phyloP scores from a whole-genome alignment of 2,329 filamentous ascomycete genomes.

The Paracoccidioides brasiliensis region DNA sequence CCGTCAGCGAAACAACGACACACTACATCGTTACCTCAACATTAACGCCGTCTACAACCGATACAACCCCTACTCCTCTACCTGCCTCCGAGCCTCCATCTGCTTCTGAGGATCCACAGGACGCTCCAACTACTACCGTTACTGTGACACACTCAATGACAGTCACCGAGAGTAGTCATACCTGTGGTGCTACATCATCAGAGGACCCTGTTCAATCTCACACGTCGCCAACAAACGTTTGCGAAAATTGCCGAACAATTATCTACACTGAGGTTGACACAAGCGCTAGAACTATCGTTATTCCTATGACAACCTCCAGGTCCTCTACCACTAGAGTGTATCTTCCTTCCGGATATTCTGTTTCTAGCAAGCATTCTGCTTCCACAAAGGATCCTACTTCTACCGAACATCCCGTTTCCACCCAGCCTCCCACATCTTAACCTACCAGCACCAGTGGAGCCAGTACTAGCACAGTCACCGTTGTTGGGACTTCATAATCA shows the following conservation, averaged over 20 bases:
- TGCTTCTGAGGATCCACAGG: constrained; percentile 1
- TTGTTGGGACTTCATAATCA: neutral
- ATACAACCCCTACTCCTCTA: neutral
- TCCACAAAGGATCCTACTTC: neutral
- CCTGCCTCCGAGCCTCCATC: constrained; percentile 3
- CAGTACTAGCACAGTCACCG: neutral
- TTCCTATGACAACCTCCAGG: constrained; percentile 10
- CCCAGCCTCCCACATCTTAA: neutral
- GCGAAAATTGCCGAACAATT: constrained; percentile 17
- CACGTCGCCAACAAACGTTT: constrained; percentile 5
- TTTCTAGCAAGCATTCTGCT: neutral
- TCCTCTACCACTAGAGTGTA: neutral
- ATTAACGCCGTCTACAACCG: neutral
- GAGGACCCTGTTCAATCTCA: neutral
- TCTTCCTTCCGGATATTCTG: no score
- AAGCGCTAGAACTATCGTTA: constrained; percentile 16
- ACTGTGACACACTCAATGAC: constrained; percentile 7
- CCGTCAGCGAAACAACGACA: constrained; percentile 19
- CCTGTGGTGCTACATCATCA: neutral
- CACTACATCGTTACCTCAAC: constrained; percentile 17
- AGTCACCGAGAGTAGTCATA: constrained; percentile 8
- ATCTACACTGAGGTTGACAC: constrained; percentile 18
- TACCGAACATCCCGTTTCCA: neutral
- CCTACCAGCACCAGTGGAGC: neutral
- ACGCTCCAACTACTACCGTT: constrained; percentile 6